These are phyloP conservation scores for Ophiostoma himal-ulmi DNA, from an alignment of 2,329 filamentous ascomycete genomes.

Conservation along the genomic window DNA sequence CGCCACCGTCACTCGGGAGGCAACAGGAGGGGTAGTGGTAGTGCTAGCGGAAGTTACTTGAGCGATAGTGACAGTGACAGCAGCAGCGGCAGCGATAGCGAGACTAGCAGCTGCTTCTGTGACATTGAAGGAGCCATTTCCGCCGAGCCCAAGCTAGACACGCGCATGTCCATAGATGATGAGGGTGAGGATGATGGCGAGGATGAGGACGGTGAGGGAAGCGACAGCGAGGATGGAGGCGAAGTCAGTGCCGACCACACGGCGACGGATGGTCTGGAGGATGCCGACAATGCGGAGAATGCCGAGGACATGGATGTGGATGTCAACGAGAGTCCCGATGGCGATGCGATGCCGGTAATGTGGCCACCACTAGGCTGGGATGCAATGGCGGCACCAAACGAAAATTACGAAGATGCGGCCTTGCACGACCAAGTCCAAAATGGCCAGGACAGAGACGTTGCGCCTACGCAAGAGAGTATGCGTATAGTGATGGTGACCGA, in stretches of 20 bases:
- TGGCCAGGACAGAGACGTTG: background rate
- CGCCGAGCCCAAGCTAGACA: background rate
- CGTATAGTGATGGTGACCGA: conserved; percentile 19
- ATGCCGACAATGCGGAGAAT: background rate
- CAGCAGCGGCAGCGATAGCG: background rate
- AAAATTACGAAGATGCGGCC: background rate
- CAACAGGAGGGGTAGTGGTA: background rate
- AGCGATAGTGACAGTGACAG: background rate
- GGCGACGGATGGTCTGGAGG: background rate
- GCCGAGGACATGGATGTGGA: background rate
- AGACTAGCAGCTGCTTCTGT: background rate
- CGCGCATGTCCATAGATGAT: background rate
- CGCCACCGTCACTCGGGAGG: background rate
- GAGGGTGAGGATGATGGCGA: background rate
- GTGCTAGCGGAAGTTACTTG: background rate
- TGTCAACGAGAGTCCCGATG: background rate
- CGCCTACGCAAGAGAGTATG: conserved; percentile 1
- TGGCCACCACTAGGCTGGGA: background rate
- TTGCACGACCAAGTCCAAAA: background rate
- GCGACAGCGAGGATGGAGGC: background rate
- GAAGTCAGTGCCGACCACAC: background rate
- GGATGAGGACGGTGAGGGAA: background rate
- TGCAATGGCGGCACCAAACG: background rate
- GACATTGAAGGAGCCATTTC: background rate
- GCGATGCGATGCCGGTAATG: background rate